Evolutionary conservation across 495 filamentous ascomycete genomes (phyloP).

Genomic region (Paragyromitra xinjiangensis): DNA sequence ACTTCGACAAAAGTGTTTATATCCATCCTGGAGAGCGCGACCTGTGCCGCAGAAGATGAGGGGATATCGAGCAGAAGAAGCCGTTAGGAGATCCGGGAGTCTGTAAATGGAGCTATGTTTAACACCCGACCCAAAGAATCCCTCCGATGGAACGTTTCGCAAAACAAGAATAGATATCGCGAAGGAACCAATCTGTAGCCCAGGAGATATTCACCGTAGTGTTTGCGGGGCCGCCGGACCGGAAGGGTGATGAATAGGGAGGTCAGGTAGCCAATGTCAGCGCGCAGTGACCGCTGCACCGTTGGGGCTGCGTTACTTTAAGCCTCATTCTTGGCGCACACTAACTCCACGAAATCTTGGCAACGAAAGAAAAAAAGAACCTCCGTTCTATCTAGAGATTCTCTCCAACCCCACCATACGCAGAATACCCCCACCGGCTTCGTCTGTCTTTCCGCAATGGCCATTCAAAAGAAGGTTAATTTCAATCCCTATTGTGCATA

Average conservation of each 20-base stretch:
- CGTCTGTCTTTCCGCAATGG: conserved; percentile 67
- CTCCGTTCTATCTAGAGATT: background rate
- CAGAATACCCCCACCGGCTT: conserved; percentile 11
- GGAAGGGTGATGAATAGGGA: background rate
- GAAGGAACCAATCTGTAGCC: background rate
- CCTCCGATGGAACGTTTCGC: background rate
- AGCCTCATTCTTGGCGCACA: conserved; percentile 41
- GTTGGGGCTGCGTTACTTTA: conserved; percentile 3
- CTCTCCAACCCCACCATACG: conserved; percentile 24
- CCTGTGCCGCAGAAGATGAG: conserved; percentile 7
- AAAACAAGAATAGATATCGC: background rate
- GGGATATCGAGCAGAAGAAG: background rate
- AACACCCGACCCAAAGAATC: background rate
- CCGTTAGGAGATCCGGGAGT: background rate
- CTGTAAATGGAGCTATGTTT: background rate
- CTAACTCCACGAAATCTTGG: conserved; percentile 44
- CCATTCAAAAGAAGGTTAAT: conserved; percentile 90
- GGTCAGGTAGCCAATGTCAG: conserved; percentile 30
- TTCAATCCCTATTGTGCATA: conserved; percentile 31
- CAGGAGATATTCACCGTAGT: background rate
- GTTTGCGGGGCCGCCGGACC: background rate
- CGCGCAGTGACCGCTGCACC: conserved; percentile 1
- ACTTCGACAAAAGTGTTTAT: conserved; percentile 38
- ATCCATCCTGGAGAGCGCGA: conserved; percentile 35
- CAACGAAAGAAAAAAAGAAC: conserved; percentile 44